These are phyloP conservation scores for Penicillium angulare DNA, from an alignment of 495 filamentous ascomycete genomes.

Conservation along the genomic window DNA sequence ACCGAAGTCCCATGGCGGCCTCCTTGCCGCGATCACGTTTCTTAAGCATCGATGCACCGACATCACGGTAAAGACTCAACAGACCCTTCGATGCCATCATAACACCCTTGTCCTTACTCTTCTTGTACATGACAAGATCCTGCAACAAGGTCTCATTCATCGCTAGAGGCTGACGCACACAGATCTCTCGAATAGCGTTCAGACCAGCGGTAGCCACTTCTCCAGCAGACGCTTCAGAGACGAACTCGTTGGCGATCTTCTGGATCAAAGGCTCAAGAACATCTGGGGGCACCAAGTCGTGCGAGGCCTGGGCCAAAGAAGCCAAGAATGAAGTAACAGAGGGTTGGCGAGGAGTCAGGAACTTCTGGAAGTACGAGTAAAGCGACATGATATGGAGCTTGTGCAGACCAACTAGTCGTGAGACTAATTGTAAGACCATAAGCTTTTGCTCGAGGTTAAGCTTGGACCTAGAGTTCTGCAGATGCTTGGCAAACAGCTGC, in stretches of 20 bases:
- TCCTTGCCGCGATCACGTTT: conserved; percentile 90
- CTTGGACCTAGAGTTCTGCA: conserved; percentile 82
- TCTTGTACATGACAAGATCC: conserved; percentile 92
- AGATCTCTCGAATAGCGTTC: conserved; percentile 93
- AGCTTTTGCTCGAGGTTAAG: conserved; percentile 90
- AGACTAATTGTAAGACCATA: conserved; percentile 81
- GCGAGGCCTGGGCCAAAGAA: conserved; percentile 85
- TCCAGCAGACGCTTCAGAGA: conserved; percentile 86
- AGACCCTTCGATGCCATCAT: conserved; percentile 96
- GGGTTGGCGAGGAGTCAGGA: conserved; percentile 81
- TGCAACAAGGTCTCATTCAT: conserved; percentile 96
- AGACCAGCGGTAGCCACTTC: conserved; percentile 92
- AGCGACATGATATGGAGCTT: conserved; percentile 82
- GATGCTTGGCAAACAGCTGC: conserved; percentile 81
- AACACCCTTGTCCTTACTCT: conserved; percentile 95
- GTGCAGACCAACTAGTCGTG: conserved; percentile 87
- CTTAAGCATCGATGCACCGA: conserved; percentile 84
- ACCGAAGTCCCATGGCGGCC: conserved; percentile 77
- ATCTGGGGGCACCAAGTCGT: conserved; percentile 90
- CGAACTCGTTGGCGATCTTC: conserved; percentile 98
- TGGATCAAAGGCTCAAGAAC: conserved; percentile 85
- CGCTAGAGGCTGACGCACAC: conserved; percentile 84
- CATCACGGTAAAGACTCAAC: conserved; percentile 84
- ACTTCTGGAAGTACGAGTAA: conserved; percentile 85
- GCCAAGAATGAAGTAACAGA: conserved; percentile 94